A percentile compares a stretch with the other conserved stretches of the same genome.
phyloP scores from a whole-genome alignment of 2,329 filamentous ascomycete genomes.

The Cercospora zeina region DNA sequence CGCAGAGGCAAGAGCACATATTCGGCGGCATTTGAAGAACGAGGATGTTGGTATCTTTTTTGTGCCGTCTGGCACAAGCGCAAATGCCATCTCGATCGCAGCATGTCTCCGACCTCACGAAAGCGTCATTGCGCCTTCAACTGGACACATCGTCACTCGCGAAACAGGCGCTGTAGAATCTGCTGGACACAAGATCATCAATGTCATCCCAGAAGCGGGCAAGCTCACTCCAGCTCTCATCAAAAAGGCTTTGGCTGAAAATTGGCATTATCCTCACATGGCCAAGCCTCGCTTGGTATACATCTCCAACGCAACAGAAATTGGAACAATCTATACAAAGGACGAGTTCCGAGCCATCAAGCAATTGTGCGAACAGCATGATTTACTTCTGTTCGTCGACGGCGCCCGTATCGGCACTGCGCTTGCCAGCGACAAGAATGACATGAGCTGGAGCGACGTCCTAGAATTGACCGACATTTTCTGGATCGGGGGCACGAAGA shows the following conservation, averaged over 20 bases:
- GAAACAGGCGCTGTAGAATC: conserved; percentile 16
- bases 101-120: conserved; percentile 12
- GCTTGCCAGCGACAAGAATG: conserved; percentile 7
- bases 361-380: conserved; percentile 9
- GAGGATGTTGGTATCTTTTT: conserved; percentile 14
- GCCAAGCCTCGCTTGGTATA: conserved; percentile 15
- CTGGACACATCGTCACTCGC: conserved; percentile 11
- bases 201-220: conserved; percentile 8
- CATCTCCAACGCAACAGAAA: conserved; percentile 15
- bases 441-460: conserved; percentile 16
- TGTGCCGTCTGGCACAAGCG: conserved; percentile 7
- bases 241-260: conserved; percentile 10
- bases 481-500: conserved; percentile 16
- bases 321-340: conserved; percentile 11
- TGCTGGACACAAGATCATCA: conserved; percentile 13
- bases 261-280: conserved; percentile 17
- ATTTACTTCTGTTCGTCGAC: conserved; percentile 5
- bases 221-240: conserved; percentile 12
- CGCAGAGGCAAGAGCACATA: conserved; percentile 4
- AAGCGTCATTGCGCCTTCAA: conserved; percentile 9
- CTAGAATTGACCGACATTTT: conserved; percentile 14
- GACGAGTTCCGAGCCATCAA: conserved; percentile 13
- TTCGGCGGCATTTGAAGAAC: not conserved
- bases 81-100: conserved; percentile 12
- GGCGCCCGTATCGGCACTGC: conserved; percentile 10